Base-by-base conservation (phyloP, 129 eudicot species). In the Chrysanthemum seticuspe region DNA sequence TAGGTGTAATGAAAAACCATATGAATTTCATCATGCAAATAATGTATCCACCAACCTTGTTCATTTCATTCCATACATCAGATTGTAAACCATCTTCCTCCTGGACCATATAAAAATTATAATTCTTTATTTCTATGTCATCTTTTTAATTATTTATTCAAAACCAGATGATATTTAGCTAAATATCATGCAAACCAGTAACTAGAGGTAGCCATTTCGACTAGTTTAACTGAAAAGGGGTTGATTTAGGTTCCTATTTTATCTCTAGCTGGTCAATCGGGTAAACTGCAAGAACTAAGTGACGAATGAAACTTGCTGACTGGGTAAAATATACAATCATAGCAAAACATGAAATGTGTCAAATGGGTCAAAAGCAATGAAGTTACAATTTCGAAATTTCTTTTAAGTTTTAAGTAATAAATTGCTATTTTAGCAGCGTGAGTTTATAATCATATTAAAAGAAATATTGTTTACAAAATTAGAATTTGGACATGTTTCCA, bases 71-170 rank as follows among this genome's bases (percentile, higher is more conserved):
- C 44, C 44, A 36, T 36, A 6, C 44, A 36, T 36, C 44, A 36
- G 44, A 36, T 44, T 58, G 85, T 44, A 75, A 71, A 74, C 50
- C 80, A 65, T 81, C 86, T 77, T 71, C 68, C 49, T 77, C 85
- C 96, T 89, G 65, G 48, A 79, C 40, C 62, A 59, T 70, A 53
- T 31, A 13, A 14, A 70, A 51, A 57, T 19, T 54, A 74, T 27
- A 64, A 36, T 34, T 5, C 7, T 34, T 3, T 34, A 34, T 5
- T 34, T 34, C 44, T 34, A 34, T 34, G 44, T 34, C 44, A 4
- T 34, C 44, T 4, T 34, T 34, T 34, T 34, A 34, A 34, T 36
- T 36, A 6, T 36, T 36, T 36, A 36, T 36, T 6, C 44, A 36
- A 36, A 36, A 36, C 44, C 44, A 36, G 44, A 36, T 36, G 8